Evolutionary conservation across 2,329 filamentous ascomycete species (phyloP), one percentile per base, ranked within the genome.

Genomic region (Neofusicoccum sp.): DNA sequence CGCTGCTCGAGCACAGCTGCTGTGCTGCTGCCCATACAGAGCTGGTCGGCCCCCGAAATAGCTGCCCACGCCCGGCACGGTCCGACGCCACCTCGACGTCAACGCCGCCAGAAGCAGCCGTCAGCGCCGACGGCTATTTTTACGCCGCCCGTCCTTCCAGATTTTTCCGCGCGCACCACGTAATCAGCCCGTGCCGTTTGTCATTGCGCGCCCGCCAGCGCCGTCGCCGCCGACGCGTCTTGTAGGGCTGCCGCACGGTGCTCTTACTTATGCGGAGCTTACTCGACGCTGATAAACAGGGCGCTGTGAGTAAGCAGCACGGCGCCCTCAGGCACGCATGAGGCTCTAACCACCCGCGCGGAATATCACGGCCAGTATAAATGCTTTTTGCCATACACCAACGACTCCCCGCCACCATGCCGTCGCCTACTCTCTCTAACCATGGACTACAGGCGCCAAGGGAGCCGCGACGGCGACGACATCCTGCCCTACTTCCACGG

Each of bases 161-260:
- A 44, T 81, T 93, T 14, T 77, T 93, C 2, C 90, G 93, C 76
- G 89, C 90, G 71, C 79, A 89, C 68, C 91, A 89, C 71, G 90
- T 58, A 58, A 58, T 58, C 54, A 44, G 39, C 41, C 29, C 11
- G 29, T 14, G 14, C 37, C 52, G 8, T 56, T 45, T 58, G 54
- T 58, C 54, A 58, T 45, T 39, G 41, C 54, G 14, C 12, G 31
- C 28, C 29, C 47, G 34, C 47, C 47, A 49, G 34, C 47, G 11
- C 9, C 36, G n/a, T 22, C 29, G 29, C 29, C 9, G 90, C 29
- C 90, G 90, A 0, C 85, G 89, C 73, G 92, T 91, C 73, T 93
- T 34, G 80, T 90, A 14, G 90, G 93, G 73, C 93, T 92, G 77
- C 92, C n/a, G 41, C 36, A 41, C 36, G 37, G 11, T 9, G 16